Evolutionary conservation across 202 grass and related monocot species (phyloP).

Genomic region (Alloteropsis angusta): DNA sequence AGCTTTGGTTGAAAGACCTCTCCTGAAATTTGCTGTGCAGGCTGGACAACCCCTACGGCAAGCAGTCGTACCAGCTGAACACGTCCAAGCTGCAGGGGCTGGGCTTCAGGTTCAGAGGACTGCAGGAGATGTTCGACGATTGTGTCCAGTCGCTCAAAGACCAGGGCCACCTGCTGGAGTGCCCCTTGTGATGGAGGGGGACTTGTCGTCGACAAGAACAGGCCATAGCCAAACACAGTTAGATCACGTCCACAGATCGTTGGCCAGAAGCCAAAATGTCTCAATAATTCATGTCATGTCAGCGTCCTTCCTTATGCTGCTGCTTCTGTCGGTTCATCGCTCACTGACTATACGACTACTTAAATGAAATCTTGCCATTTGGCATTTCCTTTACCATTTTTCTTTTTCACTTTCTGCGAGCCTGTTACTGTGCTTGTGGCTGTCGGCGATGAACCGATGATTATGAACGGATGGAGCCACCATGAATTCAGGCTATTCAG

Average conservation of each 20-base stretch:
- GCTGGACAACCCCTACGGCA: conserved; percentile 41
- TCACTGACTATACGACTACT: not conserved
- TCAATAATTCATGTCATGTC: conserved; percentile 20
- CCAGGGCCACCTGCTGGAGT: conserved; percentile 60
- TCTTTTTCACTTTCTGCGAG: not conserved
- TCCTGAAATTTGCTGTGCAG: conserved; percentile 28
- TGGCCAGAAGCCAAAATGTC: conserved; percentile 1
- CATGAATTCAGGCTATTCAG: not conserved
- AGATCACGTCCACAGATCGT: not conserved
- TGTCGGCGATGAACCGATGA: not conserved
- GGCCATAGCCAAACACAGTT: not conserved
- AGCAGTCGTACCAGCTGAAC: conserved; percentile 63
- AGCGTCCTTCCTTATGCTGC: not conserved
- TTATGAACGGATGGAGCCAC: too few species aligned
- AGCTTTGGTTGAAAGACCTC: not conserved
- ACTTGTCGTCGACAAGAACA: not conserved
- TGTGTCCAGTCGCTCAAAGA: conserved; percentile 57
- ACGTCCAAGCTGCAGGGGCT: conserved; percentile 65
- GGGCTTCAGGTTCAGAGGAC: conserved; percentile 70
- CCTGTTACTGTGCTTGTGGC: not conserved
- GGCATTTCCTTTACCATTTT: not conserved
- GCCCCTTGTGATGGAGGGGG: conserved; percentile 11
- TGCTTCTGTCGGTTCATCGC: not conserved
- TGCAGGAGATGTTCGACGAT: conserved; percentile 83
- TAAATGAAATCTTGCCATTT: not conserved